Evolutionary conservation across 257 asterid species (phyloP).

Genomic region (Nicotiana knightiana): DNA sequence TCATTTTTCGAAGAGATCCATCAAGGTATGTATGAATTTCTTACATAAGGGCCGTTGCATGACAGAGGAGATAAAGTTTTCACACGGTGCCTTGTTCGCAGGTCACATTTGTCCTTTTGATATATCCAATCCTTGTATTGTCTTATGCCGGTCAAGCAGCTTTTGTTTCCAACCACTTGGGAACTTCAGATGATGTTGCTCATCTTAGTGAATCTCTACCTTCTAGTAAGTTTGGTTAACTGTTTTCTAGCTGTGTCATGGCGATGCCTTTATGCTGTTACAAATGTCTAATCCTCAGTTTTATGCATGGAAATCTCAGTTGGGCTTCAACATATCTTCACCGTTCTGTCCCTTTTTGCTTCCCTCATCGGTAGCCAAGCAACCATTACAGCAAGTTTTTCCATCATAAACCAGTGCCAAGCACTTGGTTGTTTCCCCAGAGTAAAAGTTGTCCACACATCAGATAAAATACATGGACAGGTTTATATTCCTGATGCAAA

Average conservation of each 20-base stretch:
- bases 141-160: slow-evolving; percentile 97
- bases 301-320: neutral
- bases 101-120: slow-evolving; percentile 65
- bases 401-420: slow-evolving; percentile 90
- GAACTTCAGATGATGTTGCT: slow-evolving; percentile 35
- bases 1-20: slow-evolving; percentile 83
- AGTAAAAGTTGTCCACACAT: slow-evolving; percentile 85
- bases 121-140: slow-evolving; percentile 76
- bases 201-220: slow-evolving; percentile 88
- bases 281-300: slow-evolving; percentile 11
- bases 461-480: slow-evolving; percentile 69
- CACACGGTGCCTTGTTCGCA: slow-evolving; percentile 24
- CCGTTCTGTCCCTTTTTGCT: no score
- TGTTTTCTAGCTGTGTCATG: neutral
- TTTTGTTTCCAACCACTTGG: slow-evolving; percentile 40
- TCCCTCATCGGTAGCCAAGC: no score
- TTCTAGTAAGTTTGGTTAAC: slow-evolving; percentile 41
- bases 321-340: slow-evolving; percentile 42
- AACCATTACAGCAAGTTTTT: slow-evolving; percentile 50
- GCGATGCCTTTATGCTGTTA: neutral
- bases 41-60: neutral
- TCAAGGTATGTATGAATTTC: slow-evolving; percentile 42
- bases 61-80: neutral
- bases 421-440: slow-evolving; percentile 88
- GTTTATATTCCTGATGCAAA: slow-evolving; percentile 84